Evolutionary conservation across 345 rosid species (phyloP).

Genomic region (Capsella bursapastoris): DNA sequence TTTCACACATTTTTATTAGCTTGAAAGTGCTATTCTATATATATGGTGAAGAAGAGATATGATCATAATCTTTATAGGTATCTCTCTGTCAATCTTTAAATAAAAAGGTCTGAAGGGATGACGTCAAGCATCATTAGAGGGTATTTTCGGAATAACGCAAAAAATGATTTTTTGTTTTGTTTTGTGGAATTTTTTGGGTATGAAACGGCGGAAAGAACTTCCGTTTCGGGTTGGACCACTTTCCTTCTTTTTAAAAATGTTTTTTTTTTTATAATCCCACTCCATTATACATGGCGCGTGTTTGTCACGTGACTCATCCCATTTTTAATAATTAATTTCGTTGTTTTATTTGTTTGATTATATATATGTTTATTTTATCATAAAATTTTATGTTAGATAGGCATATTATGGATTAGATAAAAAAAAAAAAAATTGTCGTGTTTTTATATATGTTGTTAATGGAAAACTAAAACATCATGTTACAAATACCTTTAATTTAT

Average conservation of each 20-base stretch:
- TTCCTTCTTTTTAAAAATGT: slow-evolving; percentile 31
- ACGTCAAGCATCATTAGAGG: slow-evolving; percentile 31
- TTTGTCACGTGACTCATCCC: background rate
- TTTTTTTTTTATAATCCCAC: background rate
- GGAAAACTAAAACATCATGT: too few relatives aligned
- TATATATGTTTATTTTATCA: too few relatives aligned
- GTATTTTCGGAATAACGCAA: slow-evolving; percentile 11
- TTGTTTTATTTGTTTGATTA: too few relatives aligned
- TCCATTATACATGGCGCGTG: slow-evolving; percentile 6
- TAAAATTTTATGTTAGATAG: too few relatives aligned
- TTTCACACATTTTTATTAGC: too few relatives aligned
- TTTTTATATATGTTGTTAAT: too few relatives aligned
- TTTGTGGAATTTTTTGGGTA: slow-evolving; percentile 31
- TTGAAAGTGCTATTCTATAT: too few relatives aligned
- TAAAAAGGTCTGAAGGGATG: slow-evolving; percentile 7
- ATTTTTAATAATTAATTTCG: too few relatives aligned
- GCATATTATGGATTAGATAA: too few relatives aligned
- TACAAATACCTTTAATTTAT: too few relatives aligned
- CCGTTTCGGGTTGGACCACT: slow-evolving; percentile 45
- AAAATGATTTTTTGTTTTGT: slow-evolving; percentile 10
- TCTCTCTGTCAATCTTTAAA: background rate
- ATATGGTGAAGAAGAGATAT: too few relatives aligned
- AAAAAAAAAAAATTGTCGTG: too few relatives aligned
- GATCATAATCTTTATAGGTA: background rate
- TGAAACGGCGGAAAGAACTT: slow-evolving; percentile 46